phyloP scores from a whole-genome alignment of 208 protist species.

The Wallacemonas sp. region DNA sequence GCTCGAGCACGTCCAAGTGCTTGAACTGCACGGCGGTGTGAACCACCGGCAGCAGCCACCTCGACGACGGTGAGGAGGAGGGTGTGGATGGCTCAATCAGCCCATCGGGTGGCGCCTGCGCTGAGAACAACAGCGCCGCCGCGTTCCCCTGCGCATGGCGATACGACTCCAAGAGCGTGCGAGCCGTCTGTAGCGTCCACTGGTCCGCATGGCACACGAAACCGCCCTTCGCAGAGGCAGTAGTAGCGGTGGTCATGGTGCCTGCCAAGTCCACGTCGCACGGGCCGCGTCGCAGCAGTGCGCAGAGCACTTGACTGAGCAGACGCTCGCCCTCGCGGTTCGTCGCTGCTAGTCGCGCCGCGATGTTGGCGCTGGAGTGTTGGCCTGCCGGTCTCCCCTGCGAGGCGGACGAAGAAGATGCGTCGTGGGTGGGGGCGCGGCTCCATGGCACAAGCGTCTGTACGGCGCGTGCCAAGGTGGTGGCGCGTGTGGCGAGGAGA shows the following conservation, averaged over 20 bases:
- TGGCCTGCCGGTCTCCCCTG: no score
- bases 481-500: neutral
- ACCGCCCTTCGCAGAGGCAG: neutral
- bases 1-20: conserved; percentile 35
- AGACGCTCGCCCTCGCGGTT: neutral
- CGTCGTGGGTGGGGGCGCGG: neutral
- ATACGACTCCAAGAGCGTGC: neutral
- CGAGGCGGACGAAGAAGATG: no score
- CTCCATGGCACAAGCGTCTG: conserved; percentile 1
- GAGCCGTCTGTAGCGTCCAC: neutral
- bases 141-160: neutral
- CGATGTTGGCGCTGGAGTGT: no score
- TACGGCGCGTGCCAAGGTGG: conserved; percentile 24
- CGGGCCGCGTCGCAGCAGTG: neutral
- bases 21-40: conserved; percentile 33
- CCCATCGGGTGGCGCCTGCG: no score
- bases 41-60: conserved; percentile 45
- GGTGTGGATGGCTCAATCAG: neutral
- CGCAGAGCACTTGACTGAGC: neutral
- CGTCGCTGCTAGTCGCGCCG: neutral
- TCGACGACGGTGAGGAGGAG: neutral
- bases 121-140: no score
- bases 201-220: neutral
- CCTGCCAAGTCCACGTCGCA: neutral
- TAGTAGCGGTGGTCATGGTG: neutral